Evolutionary conservation across 306 rosid genomes (phyloP), one percentile per base, ranked within the genome.

Genomic region (Corylus heterophylla): DNA sequence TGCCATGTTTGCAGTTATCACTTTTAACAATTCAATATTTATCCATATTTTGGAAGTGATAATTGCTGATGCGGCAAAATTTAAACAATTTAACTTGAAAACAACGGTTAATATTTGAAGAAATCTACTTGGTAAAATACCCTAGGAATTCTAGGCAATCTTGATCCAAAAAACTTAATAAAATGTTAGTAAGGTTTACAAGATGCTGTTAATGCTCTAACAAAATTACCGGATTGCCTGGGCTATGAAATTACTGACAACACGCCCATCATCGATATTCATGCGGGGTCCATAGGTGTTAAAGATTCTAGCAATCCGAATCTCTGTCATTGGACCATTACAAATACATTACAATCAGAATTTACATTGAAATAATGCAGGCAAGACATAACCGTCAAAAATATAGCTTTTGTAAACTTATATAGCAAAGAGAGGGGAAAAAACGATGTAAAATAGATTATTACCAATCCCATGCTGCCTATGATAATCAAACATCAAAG

Each of bases 261-360:
- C 98, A 83, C 98, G 98, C 0, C 98, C 98, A 79, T 95, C 98
- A 62, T 95, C 98, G 50, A 95, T 95, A 79, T 92, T 95, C 98
- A 95, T 95, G 84, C 98, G 98, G 5, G 98, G 97, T 25, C 98
- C 98, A 39, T 95, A 95, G 25, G 98, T 95, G 86, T 95, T 95
- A 55, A 95, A 95, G 83, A 95, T 95, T 83, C 98, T 89, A 11
- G 98, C 98, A 84, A 95, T 83, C 18, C 98, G 92, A 63, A 95
- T 95, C 85, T 91, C 98, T 95, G 72, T 52, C 16, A 45, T 42
- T 68, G 31, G 14, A 68, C 42, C 50, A 68, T 68, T 42, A 42
- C 49, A n/a, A 67, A 7, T 16, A 16, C 20, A 64, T 64, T 5
- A 67, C 27, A 2, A 42, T 39, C 42, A 68, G 51, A n/a, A 42